Base-by-base conservation (phyloP, 2,329 filamentous ascomycete genomes). In the Didymosphaeria variabile region DNA sequence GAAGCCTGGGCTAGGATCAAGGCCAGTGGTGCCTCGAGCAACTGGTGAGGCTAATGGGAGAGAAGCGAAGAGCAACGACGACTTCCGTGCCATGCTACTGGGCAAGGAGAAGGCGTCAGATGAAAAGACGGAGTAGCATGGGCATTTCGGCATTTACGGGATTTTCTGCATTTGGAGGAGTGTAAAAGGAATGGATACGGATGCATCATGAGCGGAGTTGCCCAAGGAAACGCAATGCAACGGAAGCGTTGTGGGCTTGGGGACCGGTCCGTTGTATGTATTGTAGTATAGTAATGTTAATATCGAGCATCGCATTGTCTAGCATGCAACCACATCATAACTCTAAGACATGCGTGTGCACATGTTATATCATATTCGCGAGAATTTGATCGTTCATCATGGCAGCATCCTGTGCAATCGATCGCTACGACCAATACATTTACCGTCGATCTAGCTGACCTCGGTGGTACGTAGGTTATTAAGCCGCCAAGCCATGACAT, bases 61-160 rank as follows among this genome's bases (percentile, higher is more conserved):
- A 32, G 57, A 57, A 26, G 67, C 69, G 17, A 88, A 86, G 77
- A 87, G 83, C 68, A 88, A 88, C 69, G 81, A 81, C 54, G 85
- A 87, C 69, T 88, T 88, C 72, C 82, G 84, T 58, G 80, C 80
- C 34, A 82, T 87, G 82, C 79, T 87, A 51, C 75, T 83, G 64
- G 79, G 79, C 61, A 79, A 75, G 45, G 74, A 73, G 56, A 63
- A 65, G 17, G 60, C 66, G 29, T 66, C 66, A 21, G 72, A 72
- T 21, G 71, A 63, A 57, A 68, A 68, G 63, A 66, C 68, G 53
- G 68, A 68, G 51, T 34, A 55, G 42, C 17, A 32, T 17, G 36
- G 32, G 15, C 5, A 12, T 44, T 40, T 44, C 23, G 52, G 36
- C 26, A 44, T 55, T 34, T 19, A 13, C 23, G n/a, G 38, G 5